Base-by-base conservation (phyloP, 78 protist species). In the Dictyostelium capitatum region DNA sequence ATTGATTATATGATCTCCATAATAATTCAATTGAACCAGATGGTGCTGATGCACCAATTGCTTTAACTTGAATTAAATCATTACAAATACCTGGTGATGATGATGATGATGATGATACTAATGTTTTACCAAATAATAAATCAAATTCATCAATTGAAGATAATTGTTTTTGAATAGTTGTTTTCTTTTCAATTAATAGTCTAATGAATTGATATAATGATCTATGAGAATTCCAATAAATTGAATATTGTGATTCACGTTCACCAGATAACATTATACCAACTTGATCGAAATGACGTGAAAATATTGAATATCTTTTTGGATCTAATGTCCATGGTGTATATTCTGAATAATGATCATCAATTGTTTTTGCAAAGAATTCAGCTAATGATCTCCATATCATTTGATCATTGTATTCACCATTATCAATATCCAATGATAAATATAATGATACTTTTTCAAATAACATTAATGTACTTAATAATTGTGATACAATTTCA, bases 251-350 rank as follows among this genome's bases (percentile, higher is more conserved):
- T 23, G 17, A 28, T 54, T 90, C 95, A 17, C 81, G n/a, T 19
- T 32, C n/a, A 1, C 72, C 69, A 3, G 19, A 4, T 25, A 30
- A 23, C 89, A 77, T 25, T 7, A 90, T 56, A 56, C 95, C 95
- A 11, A 90, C 79, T 47, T 51, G 47, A 32, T 90, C 89, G 54
- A 82, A 90, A 43, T 69, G 69, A n/a, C 20, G 50, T 12, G n/a
- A 10, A 25, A 81, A 90, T 41, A 56, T 23, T n/a, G 95, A 73
- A 43, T 82, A 90, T 10, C 95, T 43, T 23, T 90, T 90, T 17
- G 87, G 95, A 81, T 90, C 95, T 20, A 90, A 11, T 17, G 48
- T 17, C 95, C 95, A 90, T 47, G 95, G 95, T 23, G 87, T 90
- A 32, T 80, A 90, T 28, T 90, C 95, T 23, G 79, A 54, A 54